Conservation (phyloP, 306 rosid genomes). For the Rubus parviflorus region DNA sequence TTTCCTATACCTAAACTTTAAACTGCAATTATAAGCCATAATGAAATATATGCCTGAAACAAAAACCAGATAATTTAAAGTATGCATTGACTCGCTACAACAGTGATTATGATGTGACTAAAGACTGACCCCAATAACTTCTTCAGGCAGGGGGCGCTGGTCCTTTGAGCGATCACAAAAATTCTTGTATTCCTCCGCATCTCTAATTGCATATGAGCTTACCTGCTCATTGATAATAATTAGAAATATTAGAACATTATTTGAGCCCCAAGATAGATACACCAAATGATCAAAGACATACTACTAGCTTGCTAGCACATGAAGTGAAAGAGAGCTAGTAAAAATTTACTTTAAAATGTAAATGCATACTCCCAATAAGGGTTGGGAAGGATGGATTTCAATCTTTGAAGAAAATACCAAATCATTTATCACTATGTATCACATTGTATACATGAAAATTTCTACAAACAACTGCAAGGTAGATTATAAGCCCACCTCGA, state of each 20-base stretch:
- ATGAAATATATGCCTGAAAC: neutral
- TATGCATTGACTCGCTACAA: neutral
- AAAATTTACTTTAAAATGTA: neutral
- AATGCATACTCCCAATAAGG: neutral
- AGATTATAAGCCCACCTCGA: slow-evolving; percentile 64
- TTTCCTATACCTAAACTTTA: neutral
- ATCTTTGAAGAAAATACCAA: neutral
- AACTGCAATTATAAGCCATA: slow-evolving; percentile 11
- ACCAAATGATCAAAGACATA: neutral
- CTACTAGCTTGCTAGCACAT: neutral
- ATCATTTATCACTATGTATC: neutral
- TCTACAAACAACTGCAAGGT: neutral
- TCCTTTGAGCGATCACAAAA: slow-evolving; percentile 95
- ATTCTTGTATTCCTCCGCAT: slow-evolving; percentile 91
- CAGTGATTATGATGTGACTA: slow-evolving; percentile 13
- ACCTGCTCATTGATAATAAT: slow-evolving; percentile 45
- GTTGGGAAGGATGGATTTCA: neutral
- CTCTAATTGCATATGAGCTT: slow-evolving; percentile 88
- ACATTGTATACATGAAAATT: neutral
- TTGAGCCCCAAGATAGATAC: slow-evolving; percentile 10
- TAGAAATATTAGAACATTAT: neutral
- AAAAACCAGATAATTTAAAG: neutral
- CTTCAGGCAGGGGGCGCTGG: slow-evolving; percentile 94
- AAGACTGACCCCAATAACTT: slow-evolving; percentile 83
- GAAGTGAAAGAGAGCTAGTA: neutral